These are phyloP conservation scores for Monosporascus sp. DNA, from an alignment of 2,329 filamentous ascomycete species.

Conservation along the genomic window DNA sequence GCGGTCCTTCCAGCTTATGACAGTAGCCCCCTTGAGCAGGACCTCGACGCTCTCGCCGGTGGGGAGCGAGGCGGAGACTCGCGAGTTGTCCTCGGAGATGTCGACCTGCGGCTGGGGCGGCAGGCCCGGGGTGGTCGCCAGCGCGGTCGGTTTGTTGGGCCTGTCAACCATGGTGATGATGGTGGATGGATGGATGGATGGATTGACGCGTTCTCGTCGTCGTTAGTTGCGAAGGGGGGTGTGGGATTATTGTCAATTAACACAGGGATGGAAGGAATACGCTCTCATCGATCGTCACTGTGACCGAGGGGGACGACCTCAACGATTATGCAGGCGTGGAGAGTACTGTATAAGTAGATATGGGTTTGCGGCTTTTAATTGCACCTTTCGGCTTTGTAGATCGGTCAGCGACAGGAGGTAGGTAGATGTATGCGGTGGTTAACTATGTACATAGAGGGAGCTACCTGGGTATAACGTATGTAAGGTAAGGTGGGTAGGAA, in stretches of 20 bases:
- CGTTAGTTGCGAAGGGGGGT: no score
- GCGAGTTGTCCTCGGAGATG: slow-evolving; percentile 64
- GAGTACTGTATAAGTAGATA: not conserved
- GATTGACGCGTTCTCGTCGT: not conserved
- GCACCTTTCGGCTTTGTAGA: no score
- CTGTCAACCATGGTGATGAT: slow-evolving; percentile 65
- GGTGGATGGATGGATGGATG: not conserved
- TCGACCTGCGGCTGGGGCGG: slow-evolving; percentile 73
- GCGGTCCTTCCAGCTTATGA: slow-evolving; percentile 87
- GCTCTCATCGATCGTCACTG: no score
- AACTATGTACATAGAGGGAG: not conserved
- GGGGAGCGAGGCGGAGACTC: slow-evolving; percentile 74
- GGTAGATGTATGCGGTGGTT: not conserved
- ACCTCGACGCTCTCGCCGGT: slow-evolving; percentile 83
- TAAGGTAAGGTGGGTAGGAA: not conserved
- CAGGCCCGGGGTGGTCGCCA: slow-evolving; percentile 67
- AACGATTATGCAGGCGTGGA: not conserved
- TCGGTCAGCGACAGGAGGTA: not conserved
- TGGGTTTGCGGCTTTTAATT: no score
- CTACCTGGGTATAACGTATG: not conserved
- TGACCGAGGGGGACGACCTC: no score
- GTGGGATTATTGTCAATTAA: no score
- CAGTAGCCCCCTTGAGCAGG: slow-evolving; percentile 85
- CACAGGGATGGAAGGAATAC: no score
- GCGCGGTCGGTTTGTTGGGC: slow-evolving; percentile 73